A percentile compares a stretch with the other conserved stretches of the same genome.
Evolutionary conservation across 2,329 filamentous ascomycete species (phyloP).

Genomic region (Aspergillus versicolor): DNA sequence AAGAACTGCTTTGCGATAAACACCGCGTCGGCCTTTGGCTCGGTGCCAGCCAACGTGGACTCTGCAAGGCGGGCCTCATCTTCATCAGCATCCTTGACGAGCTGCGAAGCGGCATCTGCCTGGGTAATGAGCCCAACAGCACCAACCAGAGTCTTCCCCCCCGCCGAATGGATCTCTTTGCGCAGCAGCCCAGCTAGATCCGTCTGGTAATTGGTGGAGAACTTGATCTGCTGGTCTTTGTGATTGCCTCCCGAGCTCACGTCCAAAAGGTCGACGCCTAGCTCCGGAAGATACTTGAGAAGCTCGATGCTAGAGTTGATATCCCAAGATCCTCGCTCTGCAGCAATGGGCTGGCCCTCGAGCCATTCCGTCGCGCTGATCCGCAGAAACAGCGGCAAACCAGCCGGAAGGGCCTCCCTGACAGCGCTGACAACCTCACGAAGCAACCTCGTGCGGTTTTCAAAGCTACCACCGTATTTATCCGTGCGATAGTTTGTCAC

Average conservation of each 20-base stretch:
- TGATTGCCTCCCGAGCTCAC: constrained; percentile 49
- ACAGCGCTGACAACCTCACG: constrained; percentile 50
- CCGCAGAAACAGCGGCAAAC: constrained; percentile 2
- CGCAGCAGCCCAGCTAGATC: constrained; percentile 50
- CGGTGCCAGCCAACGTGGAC: constrained; percentile 24
- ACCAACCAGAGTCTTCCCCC: constrained; percentile 48
- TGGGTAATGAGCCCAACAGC: constrained; percentile 56
- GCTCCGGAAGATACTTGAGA: constrained; percentile 40
- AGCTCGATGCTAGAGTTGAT: constrained; percentile 40
- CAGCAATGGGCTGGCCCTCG: constrained; percentile 23
- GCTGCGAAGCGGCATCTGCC: constrained; percentile 50
- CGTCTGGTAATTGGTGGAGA: constrained; percentile 51
- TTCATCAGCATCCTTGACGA: constrained; percentile 39
- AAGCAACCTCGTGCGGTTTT: constrained; percentile 53
- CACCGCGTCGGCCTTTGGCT: constrained; percentile 47
- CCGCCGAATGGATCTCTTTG: constrained; percentile 35
- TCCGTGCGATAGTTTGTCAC: constrained; percentile 48
- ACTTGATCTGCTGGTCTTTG: constrained; percentile 44
- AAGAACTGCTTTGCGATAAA: constrained; percentile 56
- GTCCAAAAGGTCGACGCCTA: constrained; percentile 48
- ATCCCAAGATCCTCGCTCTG: constrained; percentile 38
- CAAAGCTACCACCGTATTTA: constrained; percentile 48
- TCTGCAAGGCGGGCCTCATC: constrained; percentile 19
- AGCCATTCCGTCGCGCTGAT: constrained; percentile 9
- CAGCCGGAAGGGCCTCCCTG: background rate